Percentiles rank a stretch among this genome's conserved stretches.
phyloP scores from a whole-genome alignment of 768 basidiomycete genomes.

The Brasilioporus rufonigricans region DNA sequence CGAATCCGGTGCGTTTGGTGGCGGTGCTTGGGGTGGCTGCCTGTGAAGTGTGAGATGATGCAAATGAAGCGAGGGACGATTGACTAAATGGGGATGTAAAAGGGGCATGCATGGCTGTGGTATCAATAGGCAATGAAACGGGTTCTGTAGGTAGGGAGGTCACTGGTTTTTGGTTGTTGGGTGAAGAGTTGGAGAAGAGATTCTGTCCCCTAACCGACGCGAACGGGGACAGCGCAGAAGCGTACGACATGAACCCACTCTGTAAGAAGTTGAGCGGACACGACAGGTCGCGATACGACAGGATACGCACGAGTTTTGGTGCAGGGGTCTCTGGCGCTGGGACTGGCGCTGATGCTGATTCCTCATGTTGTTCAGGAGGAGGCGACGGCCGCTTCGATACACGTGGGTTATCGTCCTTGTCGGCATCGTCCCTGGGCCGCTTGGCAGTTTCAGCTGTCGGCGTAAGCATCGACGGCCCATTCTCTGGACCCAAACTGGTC shows the following conservation, averaged over 20 bases:
- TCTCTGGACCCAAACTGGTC: constrained; percentile 56
- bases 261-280: constrained; percentile 24
- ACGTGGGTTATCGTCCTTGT: constrained; percentile 61
- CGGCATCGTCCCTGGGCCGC: constrained; percentile 59
- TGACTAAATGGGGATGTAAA: constrained; percentile 23
- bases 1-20: constrained; percentile 54
- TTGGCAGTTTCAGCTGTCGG: constrained; percentile 44
- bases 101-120: constrained; percentile 17
- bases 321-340: constrained; percentile 27
- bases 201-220: constrained; percentile 70
- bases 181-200: constrained; percentile 33
- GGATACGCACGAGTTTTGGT: constrained; percentile 46
- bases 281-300: constrained; percentile 7
- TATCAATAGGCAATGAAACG: constrained; percentile 21
- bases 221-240: constrained; percentile 71
- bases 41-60: constrained; percentile 15
- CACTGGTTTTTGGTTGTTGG: constrained; percentile 29
- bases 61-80: constrained; percentile 22
- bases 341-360: constrained; percentile 4
- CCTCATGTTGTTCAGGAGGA: constrained; percentile 52
- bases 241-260: constrained; percentile 81
- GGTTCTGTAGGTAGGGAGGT: constrained; percentile 25
- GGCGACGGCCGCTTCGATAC: constrained; percentile 62
- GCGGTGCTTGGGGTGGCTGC: constrained; percentile 33
- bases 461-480: constrained; percentile 20